Conservation (phyloP, 306 rosid genomes). For the Trifolium dubium region DNA sequence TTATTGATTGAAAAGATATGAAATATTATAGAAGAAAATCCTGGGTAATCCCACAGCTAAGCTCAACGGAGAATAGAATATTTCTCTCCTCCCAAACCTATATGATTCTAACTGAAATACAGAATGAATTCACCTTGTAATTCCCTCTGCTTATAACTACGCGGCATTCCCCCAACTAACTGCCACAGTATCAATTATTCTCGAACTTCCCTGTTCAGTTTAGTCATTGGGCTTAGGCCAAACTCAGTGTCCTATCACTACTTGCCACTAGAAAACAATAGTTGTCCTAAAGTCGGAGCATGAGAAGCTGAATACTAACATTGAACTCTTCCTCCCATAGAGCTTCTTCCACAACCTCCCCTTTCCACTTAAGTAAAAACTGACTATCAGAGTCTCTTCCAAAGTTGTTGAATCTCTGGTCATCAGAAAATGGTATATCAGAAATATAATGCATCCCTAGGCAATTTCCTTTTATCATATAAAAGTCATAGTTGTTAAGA, state of each 20-base stretch:
- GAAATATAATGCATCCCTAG: background rate
- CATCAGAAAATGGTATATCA: background rate
- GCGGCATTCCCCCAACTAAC: background rate
- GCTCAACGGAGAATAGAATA: background rate
- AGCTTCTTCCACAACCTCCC: background rate
- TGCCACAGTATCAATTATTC: background rate
- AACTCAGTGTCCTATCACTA: background rate
- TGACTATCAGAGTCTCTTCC: background rate
- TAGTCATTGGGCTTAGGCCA: background rate
- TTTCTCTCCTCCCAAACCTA: background rate
- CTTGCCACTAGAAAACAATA: background rate
- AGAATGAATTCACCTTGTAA: background rate
- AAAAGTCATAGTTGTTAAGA: background rate
- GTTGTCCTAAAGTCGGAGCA: background rate
- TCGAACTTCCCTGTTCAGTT: background rate
- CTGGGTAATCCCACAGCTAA: background rate
- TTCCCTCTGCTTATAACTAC: background rate
- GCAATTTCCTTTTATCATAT: background rate
- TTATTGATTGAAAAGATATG: background rate
- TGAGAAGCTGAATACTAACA: background rate
- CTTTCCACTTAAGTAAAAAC: background rate
- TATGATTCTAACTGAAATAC: background rate
- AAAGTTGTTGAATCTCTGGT: no score
- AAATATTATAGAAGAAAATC: background rate
- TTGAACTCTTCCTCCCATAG: background rate